Percentiles rank a stretch among this genome's conserved stretches.
Conservation (phyloP, 139 green algal genomes). For the Pleodorina starrii region DNA sequence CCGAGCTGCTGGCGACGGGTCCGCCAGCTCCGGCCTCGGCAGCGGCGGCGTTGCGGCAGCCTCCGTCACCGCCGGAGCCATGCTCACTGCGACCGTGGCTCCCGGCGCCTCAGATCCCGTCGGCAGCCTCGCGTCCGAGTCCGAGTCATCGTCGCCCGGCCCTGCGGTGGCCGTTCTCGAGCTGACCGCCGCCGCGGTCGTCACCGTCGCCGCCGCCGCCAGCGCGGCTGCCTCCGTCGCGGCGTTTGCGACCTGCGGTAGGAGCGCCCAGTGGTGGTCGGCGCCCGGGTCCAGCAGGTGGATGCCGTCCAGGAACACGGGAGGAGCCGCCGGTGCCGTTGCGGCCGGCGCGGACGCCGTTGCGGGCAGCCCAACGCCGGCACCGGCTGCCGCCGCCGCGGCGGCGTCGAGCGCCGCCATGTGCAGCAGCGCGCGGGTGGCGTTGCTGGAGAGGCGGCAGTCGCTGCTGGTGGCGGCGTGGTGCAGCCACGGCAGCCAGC, state of each 20-base stretch:
- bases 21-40: not conserved
- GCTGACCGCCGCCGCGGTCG: slow-evolving; percentile 16
- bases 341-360: slow-evolving; percentile 27
- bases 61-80: too few species aligned
- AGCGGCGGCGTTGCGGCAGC: not conserved
- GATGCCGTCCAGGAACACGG: slow-evolving; percentile 73
- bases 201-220: not conserved
- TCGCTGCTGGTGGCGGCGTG: slow-evolving; percentile 62
- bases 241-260: slow-evolving; percentile 9
- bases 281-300: slow-evolving; percentile 81
- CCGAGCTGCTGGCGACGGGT: not conserved
- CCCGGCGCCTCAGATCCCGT: not conserved
- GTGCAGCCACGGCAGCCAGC: slow-evolving; percentile 74
- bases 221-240: not conserved
- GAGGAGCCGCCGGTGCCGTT: slow-evolving; percentile 32
- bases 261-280: slow-evolving; percentile 73
- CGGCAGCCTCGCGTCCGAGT: not conserved
- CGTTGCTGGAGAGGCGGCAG: slow-evolving; percentile 77
- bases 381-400: slow-evolving; percentile 32
- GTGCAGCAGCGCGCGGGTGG: slow-evolving; percentile 76
- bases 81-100: not conserved
- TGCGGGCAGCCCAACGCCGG: not conserved
- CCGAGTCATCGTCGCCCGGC: not conserved
- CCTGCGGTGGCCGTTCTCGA: too few species aligned
- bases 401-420: slow-evolving; percentile 55